Base-by-base conservation (phyloP, 1,284 basidiomycete genomes). In the Sanghuangporus baumii region DNA sequence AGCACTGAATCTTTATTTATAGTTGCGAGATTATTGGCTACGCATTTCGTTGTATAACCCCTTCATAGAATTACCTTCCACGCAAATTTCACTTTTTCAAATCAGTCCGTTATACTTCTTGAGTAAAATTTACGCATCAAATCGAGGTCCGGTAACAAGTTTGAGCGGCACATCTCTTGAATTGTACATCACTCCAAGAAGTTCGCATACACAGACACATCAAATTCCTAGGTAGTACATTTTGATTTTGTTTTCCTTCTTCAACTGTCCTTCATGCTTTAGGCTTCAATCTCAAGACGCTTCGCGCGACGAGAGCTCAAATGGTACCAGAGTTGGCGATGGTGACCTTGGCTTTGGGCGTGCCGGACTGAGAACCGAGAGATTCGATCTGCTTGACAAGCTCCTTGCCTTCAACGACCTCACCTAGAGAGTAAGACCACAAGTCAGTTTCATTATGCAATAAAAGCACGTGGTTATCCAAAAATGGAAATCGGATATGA, bases 381-480 rank as follows among this genome's bases (percentile, higher is more conserved):
- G 72, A 72, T 75, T 96, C 94, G 67, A 96, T 86, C 40, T 74
- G 72, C 74, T 85, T 87, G 59, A 96, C 92, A 41, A 95, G 70
- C 18, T 91, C 85, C 79, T 89, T 81, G 61, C 91, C 91, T 46
- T 88, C 83, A 16, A 90, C 85, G 50, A 91, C 88, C 71, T 89
- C 83, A n/a, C 73, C 71, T 72, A 37, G 3, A 58, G 36, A 58
- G 20, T 14, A 54, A 34, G 31, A 16, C 7, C 34, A 47, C 46
- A 46, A 43, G 46, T 56, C 31, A 16, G 46, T 26, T 16, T 20
- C 26, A 23, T 40, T 31, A 59, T 18, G 47, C 36, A 46, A 52
- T 41, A 18, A 23, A 14, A n/a, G 12, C 43, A 46, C 43, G 43
- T 46, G 43, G 43, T n/a, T 8, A 18, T 11, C 16, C 43, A 46